Conservation (phyloP, 163 green algal genomes). For the Trebouxia gelatinosa region DNA sequence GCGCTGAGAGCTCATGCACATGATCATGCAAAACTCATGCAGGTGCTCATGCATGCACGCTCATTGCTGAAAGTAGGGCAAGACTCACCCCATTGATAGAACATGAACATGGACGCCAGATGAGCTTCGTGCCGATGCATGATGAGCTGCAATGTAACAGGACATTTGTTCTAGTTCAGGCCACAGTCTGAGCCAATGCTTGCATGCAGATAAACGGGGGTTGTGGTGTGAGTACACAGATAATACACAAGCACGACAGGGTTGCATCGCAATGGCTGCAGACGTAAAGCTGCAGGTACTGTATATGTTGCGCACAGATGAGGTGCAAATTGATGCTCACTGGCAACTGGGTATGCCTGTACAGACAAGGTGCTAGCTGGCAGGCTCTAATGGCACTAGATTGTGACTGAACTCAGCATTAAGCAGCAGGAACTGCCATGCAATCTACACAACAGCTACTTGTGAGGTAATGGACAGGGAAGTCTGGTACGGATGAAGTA, state of each 20-base stretch:
- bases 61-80: too few relatives aligned
- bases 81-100: constrained; percentile 37
- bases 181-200: too few relatives aligned
- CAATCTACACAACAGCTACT: background rate
- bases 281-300: background rate
- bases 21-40: background rate
- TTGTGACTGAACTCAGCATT: background rate
- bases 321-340: background rate
- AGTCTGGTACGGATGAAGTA: background rate
- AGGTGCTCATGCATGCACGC: background rate
- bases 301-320: background rate
- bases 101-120: constrained; percentile 35
- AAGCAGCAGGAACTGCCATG: background rate
- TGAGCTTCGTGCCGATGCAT: constrained; percentile 18
- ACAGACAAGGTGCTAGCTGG: background rate
- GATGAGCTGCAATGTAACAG: constrained; percentile 24
- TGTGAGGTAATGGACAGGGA: background rate
- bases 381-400: background rate
- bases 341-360: background rate
- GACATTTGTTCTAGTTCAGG: background rate
- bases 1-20: too few relatives aligned
- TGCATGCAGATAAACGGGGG: too few relatives aligned
- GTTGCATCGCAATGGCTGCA: background rate
- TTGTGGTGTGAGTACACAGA: too few relatives aligned
- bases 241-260: background rate